Base-by-base conservation (phyloP, 176 grass and related monocot species). In the Miscanthus lutarioriparius region DNA sequence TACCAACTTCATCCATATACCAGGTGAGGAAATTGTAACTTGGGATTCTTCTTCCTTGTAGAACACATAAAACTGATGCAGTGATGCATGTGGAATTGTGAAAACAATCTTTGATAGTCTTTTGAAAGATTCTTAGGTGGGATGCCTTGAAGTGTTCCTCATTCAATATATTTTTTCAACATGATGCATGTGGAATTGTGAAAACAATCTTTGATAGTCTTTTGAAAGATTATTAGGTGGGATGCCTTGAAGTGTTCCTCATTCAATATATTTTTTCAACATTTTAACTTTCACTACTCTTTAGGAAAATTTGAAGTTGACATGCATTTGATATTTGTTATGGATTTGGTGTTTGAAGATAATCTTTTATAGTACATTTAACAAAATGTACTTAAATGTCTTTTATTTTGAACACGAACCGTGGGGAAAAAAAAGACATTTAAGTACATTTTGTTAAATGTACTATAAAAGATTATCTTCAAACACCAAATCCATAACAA, bases 1-100 rank as follows among this genome's bases (percentile, higher is more conserved):
- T 84, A 35, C 80, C 89, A 70, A 47, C 19, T 75, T 74, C 89
- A 51, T 80, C 80, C 41, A 87, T 78, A 76, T 87, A 91, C 85
- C 85, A 91, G 85, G 89, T 83, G 82, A 86, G 88, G 33, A 77
- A 74, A 78, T 59, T 28, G 30, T 43, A 44, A 66, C 47, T 54
- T 63, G 8, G 7, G 45, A 56, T 37, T 71, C 59, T 43, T 64
- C 28, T 72, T 71, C 17, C 48, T 64, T 28, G 39, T 64, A 30
- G 38, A 64, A 72, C 8, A 16, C 38, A 71, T 25, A 26, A 10
- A 27, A 59, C 45, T 37, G 36, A 44, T 25, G 36, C 40, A 66
- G 22, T 37, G 36, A 43, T 23, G 37, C 43, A 67, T 64, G 28
- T 70, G 14, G 30, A 75, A 27, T 54, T 80, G 1, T 47, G 14